Conservation (phyloP, 129 eudicot genomes). For the Centella asiatica region DNA sequence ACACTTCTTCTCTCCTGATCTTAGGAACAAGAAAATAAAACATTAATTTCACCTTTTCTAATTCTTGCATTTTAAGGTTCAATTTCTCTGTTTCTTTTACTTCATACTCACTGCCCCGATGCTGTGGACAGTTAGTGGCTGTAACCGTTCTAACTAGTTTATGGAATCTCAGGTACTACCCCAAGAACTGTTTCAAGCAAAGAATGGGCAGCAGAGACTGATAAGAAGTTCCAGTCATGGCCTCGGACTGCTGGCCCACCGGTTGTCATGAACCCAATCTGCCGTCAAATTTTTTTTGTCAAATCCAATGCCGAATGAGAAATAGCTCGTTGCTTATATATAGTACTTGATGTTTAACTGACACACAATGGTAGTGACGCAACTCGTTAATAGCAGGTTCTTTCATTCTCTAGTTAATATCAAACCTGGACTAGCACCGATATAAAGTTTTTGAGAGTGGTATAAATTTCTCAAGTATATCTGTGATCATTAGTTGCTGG, state of each 20-base stretch:
- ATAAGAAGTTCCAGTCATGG: conserved; percentile 92
- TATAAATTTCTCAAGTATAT: too few species aligned
- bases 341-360: background rate
- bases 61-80: too few species aligned
- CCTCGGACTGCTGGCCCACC: conserved; percentile 97
- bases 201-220: conserved; percentile 84
- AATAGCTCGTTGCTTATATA: too few species aligned
- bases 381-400: too few species aligned
- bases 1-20: too few species aligned
- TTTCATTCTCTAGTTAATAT: too few species aligned
- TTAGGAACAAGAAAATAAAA: too few species aligned
- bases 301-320: conserved; percentile 43
- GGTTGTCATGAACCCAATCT: conserved; percentile 94
- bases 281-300: conserved; percentile 81
- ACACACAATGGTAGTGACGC: background rate
- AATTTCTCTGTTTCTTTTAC: background rate
- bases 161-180: conserved; percentile 52
- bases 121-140: background rate
- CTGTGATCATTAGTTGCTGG: too few species aligned
- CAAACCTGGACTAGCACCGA: too few species aligned
- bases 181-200: conserved; percentile 63
- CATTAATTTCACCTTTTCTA: too few species aligned
- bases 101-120: background rate
- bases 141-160: conserved; percentile 1
- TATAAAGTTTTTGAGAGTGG: too few species aligned